Base-by-base conservation (phyloP, 805 yeast genomes). In the Yueomyces sp. region DNA sequence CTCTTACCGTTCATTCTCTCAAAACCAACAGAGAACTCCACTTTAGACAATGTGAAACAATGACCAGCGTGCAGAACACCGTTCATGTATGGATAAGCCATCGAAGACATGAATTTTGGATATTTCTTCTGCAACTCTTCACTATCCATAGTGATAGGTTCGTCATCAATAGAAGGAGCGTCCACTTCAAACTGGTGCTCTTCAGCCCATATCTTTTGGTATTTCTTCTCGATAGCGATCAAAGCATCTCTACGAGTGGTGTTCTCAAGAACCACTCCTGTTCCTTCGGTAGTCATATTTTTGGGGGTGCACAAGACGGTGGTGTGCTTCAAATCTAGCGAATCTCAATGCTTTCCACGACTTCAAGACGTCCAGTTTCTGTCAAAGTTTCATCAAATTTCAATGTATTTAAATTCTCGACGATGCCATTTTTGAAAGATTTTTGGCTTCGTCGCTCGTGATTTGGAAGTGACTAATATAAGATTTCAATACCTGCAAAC, bases 51-150 rank as follows among this genome's bases (percentile, higher is more conserved):
- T 36, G 97, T 92, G 70, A 90, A 92, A 53, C 87, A 78, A 65
- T 92, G 99, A 47, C 99, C 99, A 41, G 95, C 96, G 55, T 92
- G 99, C 52, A 92, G 72, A 42, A 85, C 92, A 70, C 99, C 99
- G 65, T 92, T 92, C 96, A 90, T 90, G 67, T 92, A 92, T 39
- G 99, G 99, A 60, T 86, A 92, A 8, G 98, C 97, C 96, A 92
- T 88, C 41, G 95, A 81, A 28, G 85, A 74, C 70, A 86, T 81
- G 67, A 73, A 83, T 64, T 92, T 92, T 45, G 97, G 97, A 63
- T 81, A 72, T 56, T 78, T 73, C 47, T 69, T 73, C 55, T 85
- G 86, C 49, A 92, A 71, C 57, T 82, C 85, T 41, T 81, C 95
- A 34, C 70, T 64, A 40, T 66, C 62, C 44, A 77, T 68, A 44